phyloP scores from a whole-genome alignment of 768 basidiomycete genomes.

The Coprinellus micaceus region DNA sequence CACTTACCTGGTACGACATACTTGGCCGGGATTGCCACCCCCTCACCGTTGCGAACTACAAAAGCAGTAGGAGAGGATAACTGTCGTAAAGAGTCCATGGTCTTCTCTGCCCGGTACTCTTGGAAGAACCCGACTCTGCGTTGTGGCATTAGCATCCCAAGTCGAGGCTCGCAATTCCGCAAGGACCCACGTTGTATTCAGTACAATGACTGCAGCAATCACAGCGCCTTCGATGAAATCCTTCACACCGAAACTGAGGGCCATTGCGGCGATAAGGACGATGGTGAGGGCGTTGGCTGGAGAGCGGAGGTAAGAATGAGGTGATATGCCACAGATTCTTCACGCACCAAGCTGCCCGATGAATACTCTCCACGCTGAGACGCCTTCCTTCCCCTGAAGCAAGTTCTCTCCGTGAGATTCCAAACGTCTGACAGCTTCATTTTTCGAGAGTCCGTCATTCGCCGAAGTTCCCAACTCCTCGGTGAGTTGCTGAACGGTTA shows the following conservation, averaged over 20 bases:
- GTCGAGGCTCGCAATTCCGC: too few relatives aligned
- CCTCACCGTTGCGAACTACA: conserved; percentile 40
- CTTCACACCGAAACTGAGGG: conserved; percentile 51
- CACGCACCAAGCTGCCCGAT: conserved; percentile 31
- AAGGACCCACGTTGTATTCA: conserved; percentile 39
- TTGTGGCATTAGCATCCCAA: too few relatives aligned
- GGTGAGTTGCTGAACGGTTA: conserved; percentile 24
- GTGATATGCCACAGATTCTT: not conserved
- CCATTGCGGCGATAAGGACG: conserved; percentile 37
- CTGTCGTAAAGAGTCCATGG: conserved; percentile 46
- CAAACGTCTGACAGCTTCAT: conserved; percentile 31
- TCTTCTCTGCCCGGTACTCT: conserved; percentile 47
- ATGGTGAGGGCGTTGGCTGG: conserved; percentile 40
- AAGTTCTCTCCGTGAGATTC: conserved; percentile 31
- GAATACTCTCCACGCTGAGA: conserved; percentile 32
- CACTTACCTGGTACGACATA: conserved; percentile 37
- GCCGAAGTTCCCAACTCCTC: conserved; percentile 30
- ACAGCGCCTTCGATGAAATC: conserved; percentile 53
- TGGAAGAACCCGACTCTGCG: conserved; percentile 41
- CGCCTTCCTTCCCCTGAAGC: conserved; percentile 29
- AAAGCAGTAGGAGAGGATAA: conserved; percentile 45
- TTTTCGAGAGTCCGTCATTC: conserved; percentile 33
- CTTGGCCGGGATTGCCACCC: conserved; percentile 37
- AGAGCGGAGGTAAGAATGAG: not conserved
- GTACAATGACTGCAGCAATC: conserved; percentile 40